These are phyloP conservation scores for Medicago lupulina DNA, from an alignment of 306 rosid genomes.

Conservation along the genomic window DNA sequence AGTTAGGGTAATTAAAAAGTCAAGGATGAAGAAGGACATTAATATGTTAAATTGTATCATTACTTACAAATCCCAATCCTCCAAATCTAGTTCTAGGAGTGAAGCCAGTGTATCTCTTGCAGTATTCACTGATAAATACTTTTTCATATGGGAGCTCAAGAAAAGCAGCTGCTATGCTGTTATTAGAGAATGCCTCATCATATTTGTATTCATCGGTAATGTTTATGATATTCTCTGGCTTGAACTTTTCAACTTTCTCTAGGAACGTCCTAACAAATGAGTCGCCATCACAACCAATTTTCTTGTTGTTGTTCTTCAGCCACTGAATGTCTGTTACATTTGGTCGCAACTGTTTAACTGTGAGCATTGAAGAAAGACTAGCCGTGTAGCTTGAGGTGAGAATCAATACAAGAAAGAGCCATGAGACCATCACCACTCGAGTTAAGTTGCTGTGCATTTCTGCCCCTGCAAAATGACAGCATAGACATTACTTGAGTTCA, in stretches of 20 bases:
- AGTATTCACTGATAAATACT: conserved; percentile 48
- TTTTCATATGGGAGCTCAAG: conserved; percentile 71
- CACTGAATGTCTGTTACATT: conserved; percentile 53
- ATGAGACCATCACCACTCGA: conserved; percentile 54
- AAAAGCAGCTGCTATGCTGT: conserved; percentile 66
- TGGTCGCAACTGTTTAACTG: conserved; percentile 49
- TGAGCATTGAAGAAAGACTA: conserved; percentile 75
- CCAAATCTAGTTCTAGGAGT: conserved; percentile 60
- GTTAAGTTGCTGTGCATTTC: conserved; percentile 54
- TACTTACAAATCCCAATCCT: conserved; percentile 79
- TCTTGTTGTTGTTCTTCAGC: conserved; percentile 45
- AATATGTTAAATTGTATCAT: background rate
- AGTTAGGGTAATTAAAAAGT: no score
- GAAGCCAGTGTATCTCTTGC: conserved; percentile 51
- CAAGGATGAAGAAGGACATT: background rate
- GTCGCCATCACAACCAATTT: conserved; percentile 63
- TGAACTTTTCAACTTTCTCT: conserved; percentile 46
- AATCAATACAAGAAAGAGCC: conserved; percentile 64
- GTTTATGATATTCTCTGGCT: conserved; percentile 34
- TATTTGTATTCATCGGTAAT: conserved; percentile 41
- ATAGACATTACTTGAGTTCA: background rate
- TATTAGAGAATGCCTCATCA: conserved; percentile 33
- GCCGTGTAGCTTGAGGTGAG: conserved; percentile 74
- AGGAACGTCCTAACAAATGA: conserved; percentile 57
- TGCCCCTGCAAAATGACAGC: conserved; percentile 53